Percentiles rank a stretch among this genome's conserved stretches.
These are phyloP conservation scores for Leishmania mexicana DNA, from an alignment of 208 protist species.

Conservation along the genomic window DNA sequence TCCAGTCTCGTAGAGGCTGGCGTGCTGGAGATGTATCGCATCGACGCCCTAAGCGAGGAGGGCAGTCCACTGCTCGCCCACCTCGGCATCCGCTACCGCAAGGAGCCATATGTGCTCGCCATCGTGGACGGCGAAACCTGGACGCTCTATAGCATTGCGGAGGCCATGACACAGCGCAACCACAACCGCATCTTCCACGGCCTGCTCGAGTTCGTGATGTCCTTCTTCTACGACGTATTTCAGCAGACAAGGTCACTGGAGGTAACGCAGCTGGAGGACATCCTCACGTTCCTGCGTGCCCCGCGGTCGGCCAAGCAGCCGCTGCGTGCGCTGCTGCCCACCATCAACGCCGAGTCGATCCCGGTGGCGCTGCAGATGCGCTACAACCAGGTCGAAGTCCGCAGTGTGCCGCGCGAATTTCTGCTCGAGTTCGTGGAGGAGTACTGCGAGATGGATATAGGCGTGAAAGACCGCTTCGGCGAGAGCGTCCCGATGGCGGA, in stretches of 20 bases:
- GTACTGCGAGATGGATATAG: slow-evolving; percentile 69
- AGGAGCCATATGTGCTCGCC: slow-evolving; percentile 41
- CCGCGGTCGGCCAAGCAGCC: slow-evolving; percentile 31
- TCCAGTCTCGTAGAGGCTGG: slow-evolving; percentile 59
- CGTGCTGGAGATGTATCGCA: slow-evolving; percentile 80
- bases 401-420: slow-evolving; percentile 44
- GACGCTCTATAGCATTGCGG: slow-evolving; percentile 48
- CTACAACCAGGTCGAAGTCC: slow-evolving; percentile 47
- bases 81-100: slow-evolving; percentile 40
- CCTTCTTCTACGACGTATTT: slow-evolving; percentile 69
- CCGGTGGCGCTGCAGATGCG: slow-evolving; percentile 60
- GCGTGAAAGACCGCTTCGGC: slow-evolving; percentile 61
- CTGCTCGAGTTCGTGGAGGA: slow-evolving; percentile 67
- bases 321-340: slow-evolving; percentile 50
- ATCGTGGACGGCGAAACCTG: slow-evolving; percentile 76
- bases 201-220: slow-evolving; percentile 75
- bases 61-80: slow-evolving; percentile 40
- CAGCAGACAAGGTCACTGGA: slow-evolving; percentile 35
- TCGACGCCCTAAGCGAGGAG: slow-evolving; percentile 68
- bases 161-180: slow-evolving; percentile 39
- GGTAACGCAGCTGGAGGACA: slow-evolving; percentile 27
- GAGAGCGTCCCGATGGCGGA: slow-evolving; percentile 61
- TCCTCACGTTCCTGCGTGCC: slow-evolving; percentile 61
- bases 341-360: slow-evolving; percentile 52
- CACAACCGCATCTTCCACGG: slow-evolving; percentile 35